Conservation (phyloP, 2,329 filamentous ascomycete genomes). For the Davidsoniella australis region DNA sequence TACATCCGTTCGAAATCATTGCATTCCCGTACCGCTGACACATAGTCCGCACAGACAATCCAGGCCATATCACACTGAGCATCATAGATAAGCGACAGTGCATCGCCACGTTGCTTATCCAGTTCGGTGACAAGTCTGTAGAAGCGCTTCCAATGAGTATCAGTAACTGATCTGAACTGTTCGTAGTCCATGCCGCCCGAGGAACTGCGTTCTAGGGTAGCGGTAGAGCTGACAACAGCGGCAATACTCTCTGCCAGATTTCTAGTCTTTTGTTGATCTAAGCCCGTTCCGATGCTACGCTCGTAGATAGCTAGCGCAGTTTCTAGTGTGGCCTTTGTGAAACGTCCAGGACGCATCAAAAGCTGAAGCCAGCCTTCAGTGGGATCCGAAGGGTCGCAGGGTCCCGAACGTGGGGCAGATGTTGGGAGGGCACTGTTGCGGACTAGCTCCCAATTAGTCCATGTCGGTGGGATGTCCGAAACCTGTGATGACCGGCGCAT, state of each 20-base stretch:
- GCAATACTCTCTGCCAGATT: conserved; percentile 63
- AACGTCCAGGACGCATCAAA: conserved; percentile 69
- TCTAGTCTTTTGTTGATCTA: conserved; percentile 27
- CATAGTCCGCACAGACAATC: conserved; percentile 67
- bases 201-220: conserved; percentile 43
- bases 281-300: conserved; percentile 34
- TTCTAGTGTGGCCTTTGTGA: conserved; percentile 63
- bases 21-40: conserved; percentile 65
- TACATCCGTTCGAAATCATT: conserved; percentile 59
- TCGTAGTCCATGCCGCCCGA: conserved; percentile 57
- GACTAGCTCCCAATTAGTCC: conserved; percentile 56
- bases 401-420: conserved; percentile 35
- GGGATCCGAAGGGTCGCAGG: conserved; percentile 49
- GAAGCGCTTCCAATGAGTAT: conserved; percentile 78
- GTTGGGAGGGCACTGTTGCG: conserved; percentile 40
- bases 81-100: conserved; percentile 63
- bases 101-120: conserved; percentile 71
- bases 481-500: conserved; percentile 57
- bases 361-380: conserved; percentile 76
- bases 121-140: conserved; percentile 74
- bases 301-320: conserved; percentile 71
- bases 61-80: conserved; percentile 54
- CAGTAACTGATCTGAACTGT: conserved; percentile 54
- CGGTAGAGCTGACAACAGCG: conserved; percentile 51
- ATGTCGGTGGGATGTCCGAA: conserved; percentile 42